Evolutionary conservation across 805 yeast genomes (phyloP), one percentile per base, ranked within the genome.

Genomic region (Zygoascus flipseniorum): DNA sequence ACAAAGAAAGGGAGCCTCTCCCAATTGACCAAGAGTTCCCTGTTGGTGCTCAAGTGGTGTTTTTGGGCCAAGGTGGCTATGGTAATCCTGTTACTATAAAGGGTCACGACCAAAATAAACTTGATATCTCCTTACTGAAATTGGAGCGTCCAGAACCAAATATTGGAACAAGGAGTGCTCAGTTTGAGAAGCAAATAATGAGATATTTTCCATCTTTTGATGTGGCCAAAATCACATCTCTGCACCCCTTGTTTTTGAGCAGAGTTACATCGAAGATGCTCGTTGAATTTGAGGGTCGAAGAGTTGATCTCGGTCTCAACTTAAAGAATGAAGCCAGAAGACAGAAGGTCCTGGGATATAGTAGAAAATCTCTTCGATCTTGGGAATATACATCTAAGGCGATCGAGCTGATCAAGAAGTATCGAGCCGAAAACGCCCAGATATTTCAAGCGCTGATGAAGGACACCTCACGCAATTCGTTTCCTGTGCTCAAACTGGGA

Each of bases 331-430:
- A 90, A 59, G 79, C 80, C 20, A 79, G 80, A 55, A 80, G 89
- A 60, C 78, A 80, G 62, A 92, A 92, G 69, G 98, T 88, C 2
- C 75, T 90, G 57, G 99, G 98, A 4, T 92, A 82, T 71, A 82
- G 97, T 1, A 78, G 82, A 55, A 81, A 83, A 62, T 73, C 69
- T 43, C 77, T 73, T 26, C 74, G 75, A 50, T 83, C 81, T 20
- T 93, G 99, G 99, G 89, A 83, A 60, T 93, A 75, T 68, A 86
- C 95, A 58, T 82, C 80, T 9, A 71, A 84, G 60, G 95, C 97
- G 0, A 69, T 86, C 42, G 75, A 78, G 35, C 72, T 90, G 57
- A 67, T 93, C 47, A 70, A 73, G 48, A 82, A 79, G 31, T 93
- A 89, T 66, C 69, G 72, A 60, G 60, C 64, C 10, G 73, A 73